Base-by-base conservation (phyloP, 202 grass and related monocot species). In the Zizania palustris region DNA sequence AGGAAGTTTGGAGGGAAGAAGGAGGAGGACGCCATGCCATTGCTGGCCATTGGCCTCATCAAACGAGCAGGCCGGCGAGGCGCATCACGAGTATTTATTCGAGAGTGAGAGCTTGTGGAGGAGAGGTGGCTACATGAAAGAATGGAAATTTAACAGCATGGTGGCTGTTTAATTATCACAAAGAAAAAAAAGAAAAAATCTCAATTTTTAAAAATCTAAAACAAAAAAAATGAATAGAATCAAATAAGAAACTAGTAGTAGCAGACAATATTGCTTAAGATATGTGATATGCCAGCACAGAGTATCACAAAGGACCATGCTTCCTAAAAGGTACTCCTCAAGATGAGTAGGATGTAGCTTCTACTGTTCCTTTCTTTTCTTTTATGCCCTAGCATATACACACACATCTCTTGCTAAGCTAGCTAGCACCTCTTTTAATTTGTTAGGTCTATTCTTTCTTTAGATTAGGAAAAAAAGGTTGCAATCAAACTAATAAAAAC, bases 1-100 rank as follows among this genome's bases (percentile, higher is more conserved):
- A 99, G 67, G 83, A 99, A 99, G 79, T 90, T 90, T 14, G 92
- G 84, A 80, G 89, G 85, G 81, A 99, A 96, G 90, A 86, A 92
- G 55, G 91, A 88, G 53, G 89, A 87, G 51, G 88, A 87, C 69
- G 81, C 80, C 91, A 98, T 95, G 65, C 87, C 91, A 85, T 89
- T 95, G 87, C 91, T 85, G 76, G 85, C 96, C 82, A 95, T 92
- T 81, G 83, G 63, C 73, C 77, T 88, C 87, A 85, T 88, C 89
- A 74, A 88, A 71, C 41, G 16, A 83, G 18, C 36, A 83, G 15
- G 28, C 28, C 28, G 78, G 40, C 40, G 20, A 86, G 65, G 53
- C 69, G 60, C 69, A 83, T 72, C 80, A 69, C 21, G 37, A 83
- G 69, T 82, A 84, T 83, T 79, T 82, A 84, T 83, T 79, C 83